Evolutionary conservation across 768 basidiomycete genomes (phyloP), one percentile per base, ranked within the genome.

Genomic region (Mycena haematopus): DNA sequence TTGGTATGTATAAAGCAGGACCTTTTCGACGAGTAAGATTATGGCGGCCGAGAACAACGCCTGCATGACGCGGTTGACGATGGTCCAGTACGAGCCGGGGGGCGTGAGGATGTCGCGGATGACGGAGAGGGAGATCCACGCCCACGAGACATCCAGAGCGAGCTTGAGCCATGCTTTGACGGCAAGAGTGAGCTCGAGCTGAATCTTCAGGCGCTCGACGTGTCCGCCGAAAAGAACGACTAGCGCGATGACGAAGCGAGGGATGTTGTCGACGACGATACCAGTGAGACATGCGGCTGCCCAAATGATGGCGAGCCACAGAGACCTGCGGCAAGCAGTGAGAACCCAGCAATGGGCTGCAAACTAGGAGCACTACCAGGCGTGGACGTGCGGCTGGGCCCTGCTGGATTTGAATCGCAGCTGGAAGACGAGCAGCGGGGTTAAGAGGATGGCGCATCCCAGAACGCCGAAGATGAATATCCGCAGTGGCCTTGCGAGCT

Each of bases 151-250:
- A 62, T 88, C 87, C 10, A 93, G 78, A 2, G 82, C 75, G 9
- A 92, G 75, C 70, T 92, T 92, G 27, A 92, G 72, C 89, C 90
- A 92, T 27, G 80, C 78, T 13, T 84, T 84, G 21, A 92, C 87
- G 8, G 90, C 89, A 65, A 88, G 78, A 24, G 82, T 83, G 52
- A 92, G 79, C 88, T 92, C 90, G 13, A 91, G 70, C 69, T 90
- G 19, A 6, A 82, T 85, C 69, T 88, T 87, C 56, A 90, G 72
- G 51, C 85, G 79, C 72, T 92, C 89, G 10, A 86, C 84, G 59
- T 84, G 83, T 52, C 85, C 84, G 46, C 86, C 86, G 61, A 86
- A 78, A 4, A 88, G 66, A 1, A 84, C 75, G 42, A 85, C 79
- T 58, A 88, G 45, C 1, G 79, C 77, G 54, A 91, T 78, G 40